Evolutionary conservation across 2,329 filamentous ascomycete genomes (phyloP).

Genomic region (Coccinonectria pachysandricola): DNA sequence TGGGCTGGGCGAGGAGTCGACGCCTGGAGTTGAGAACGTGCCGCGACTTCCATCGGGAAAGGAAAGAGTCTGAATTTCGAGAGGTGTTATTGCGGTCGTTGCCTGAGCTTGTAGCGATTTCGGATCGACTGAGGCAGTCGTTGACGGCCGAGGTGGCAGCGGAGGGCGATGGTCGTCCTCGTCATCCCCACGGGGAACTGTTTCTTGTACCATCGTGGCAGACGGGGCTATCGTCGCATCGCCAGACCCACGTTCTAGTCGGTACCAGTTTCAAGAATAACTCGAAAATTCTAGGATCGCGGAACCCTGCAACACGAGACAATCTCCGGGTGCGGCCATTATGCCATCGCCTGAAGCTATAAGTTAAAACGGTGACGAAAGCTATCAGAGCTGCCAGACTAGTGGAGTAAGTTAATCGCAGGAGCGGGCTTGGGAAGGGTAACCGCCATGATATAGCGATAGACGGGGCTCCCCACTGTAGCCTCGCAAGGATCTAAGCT

Average conservation of each 20-base stretch:
- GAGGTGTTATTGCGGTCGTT: slow-evolving; percentile 74
- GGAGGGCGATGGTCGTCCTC: slow-evolving; percentile 41
- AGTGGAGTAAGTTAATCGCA: no score
- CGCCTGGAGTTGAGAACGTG: slow-evolving; percentile 40
- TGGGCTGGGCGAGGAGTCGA: slow-evolving; percentile 27
- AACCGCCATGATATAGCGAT: no score
- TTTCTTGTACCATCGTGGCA: slow-evolving; percentile 20
- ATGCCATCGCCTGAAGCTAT: slow-evolving; percentile 23
- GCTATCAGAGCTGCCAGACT: no score
- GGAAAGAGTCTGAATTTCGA: slow-evolving; percentile 69
- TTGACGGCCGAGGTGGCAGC: slow-evolving; percentile 41
- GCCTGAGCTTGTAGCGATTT: slow-evolving; percentile 49
- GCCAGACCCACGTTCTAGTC: slow-evolving; percentile 8
- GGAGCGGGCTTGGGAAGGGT: no score
- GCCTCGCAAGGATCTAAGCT: no score
- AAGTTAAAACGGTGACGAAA: no score
- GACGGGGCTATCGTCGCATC: slow-evolving; percentile 18
- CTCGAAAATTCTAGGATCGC: slow-evolving; percentile 4
- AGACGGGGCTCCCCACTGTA: no score
- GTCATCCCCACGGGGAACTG: slow-evolving; percentile 13
- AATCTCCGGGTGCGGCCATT: slow-evolving; percentile 13
- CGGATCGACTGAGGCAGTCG: slow-evolving; percentile 26
- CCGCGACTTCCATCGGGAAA: slow-evolving; percentile 61
- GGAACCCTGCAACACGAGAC: slow-evolving; percentile 7
- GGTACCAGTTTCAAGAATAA: slow-evolving; percentile 1